Percentiles rank a stretch among this genome's conserved stretches.
These are phyloP conservation scores for Lactarius evosmus DNA, from an alignment of 768 basidiomycete genomes.

Conservation along the genomic window DNA sequence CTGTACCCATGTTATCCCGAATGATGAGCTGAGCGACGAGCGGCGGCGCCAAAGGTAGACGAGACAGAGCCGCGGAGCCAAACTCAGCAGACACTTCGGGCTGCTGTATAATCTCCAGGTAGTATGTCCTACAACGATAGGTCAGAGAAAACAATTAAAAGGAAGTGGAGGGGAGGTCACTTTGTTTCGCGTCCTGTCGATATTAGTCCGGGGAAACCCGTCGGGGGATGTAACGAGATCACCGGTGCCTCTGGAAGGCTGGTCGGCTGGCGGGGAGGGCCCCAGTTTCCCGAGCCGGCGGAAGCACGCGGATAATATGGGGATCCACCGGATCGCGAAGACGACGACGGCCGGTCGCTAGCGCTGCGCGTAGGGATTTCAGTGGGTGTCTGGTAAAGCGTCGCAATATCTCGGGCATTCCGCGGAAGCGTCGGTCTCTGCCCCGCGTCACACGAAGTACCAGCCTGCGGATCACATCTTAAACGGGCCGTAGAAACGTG, in stretches of 20 bases:
- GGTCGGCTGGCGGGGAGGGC: conserved; percentile 20
- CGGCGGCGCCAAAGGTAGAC: conserved; percentile 81
- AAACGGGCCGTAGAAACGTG: conserved; percentile 18
- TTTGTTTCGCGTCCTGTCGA: conserved; percentile 25
- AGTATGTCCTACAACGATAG: conserved; percentile 46
- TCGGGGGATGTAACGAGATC: conserved; percentile 18
- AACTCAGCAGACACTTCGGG: conserved; percentile 82
- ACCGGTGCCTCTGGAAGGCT: conserved; percentile 18
- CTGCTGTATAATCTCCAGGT: conserved; percentile 83
- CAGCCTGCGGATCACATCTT: conserved; percentile 18
- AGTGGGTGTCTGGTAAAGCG: background rate
- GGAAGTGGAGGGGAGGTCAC: conserved; percentile 17
- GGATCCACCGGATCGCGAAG: conserved; percentile 25
- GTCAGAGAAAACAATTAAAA: conserved; percentile 14
- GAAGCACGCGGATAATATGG: conserved; percentile 24
- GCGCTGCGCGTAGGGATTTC: conserved; percentile 10
- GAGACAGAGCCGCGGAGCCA: conserved; percentile 66
- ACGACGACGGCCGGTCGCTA: conserved; percentile 26
- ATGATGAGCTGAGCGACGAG: conserved; percentile 77
- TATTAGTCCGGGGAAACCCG: conserved; percentile 20
- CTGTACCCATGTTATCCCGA: conserved; percentile 66
- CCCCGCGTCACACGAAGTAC: conserved; percentile 4
- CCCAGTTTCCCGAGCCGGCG: conserved; percentile 23
- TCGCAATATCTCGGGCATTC: conserved; percentile 9
- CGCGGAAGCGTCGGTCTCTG: conserved; percentile 11